Evolutionary conservation across 257 asterid species (phyloP).

Genomic region (Ligustrum vulgare): DNA sequence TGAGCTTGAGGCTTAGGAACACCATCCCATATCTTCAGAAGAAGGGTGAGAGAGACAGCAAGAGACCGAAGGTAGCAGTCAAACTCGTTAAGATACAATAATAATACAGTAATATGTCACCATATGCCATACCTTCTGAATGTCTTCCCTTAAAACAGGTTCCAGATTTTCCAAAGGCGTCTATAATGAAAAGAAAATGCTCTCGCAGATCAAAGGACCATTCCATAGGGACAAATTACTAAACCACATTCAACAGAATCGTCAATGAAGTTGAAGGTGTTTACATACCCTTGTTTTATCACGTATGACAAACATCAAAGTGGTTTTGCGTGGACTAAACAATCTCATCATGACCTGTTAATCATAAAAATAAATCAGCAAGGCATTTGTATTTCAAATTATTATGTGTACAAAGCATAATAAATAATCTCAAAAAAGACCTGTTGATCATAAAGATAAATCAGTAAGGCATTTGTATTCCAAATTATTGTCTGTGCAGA

Average conservation of each 20-base stretch:
- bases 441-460: slow-evolving; percentile 45
- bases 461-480: slow-evolving; percentile 26
- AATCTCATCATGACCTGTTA: slow-evolving; percentile 93
- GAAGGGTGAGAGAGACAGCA: background rate
- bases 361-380: slow-evolving; percentile 33
- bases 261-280: slow-evolving; percentile 12
- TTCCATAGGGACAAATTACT: slow-evolving; percentile 18
- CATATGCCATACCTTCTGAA: slow-evolving; percentile 71
- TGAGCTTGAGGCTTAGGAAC: background rate
- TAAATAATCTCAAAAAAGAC: slow-evolving; percentile 95
- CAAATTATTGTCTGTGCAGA: slow-evolving; percentile 9
- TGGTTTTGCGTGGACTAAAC: slow-evolving; percentile 94
- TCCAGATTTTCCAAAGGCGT: slow-evolving; percentile 98
- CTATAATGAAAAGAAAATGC: slow-evolving; percentile 37
- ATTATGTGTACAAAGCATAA: background rate
- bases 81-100: slow-evolving; percentile 10
- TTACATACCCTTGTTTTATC: slow-evolving; percentile 88
- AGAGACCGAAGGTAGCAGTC: slow-evolving; percentile 19
- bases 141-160: slow-evolving; percentile 93
- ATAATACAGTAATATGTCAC: slow-evolving; percentile 16
- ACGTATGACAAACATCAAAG: slow-evolving; percentile 93
- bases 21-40: background rate
- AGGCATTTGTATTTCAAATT: slow-evolving; percentile 15
- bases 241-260: background rate
- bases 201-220: slow-evolving; percentile 18